Evolutionary conservation across 305 asterid species (phyloP).

Genomic region (Solanum chacoense): DNA sequence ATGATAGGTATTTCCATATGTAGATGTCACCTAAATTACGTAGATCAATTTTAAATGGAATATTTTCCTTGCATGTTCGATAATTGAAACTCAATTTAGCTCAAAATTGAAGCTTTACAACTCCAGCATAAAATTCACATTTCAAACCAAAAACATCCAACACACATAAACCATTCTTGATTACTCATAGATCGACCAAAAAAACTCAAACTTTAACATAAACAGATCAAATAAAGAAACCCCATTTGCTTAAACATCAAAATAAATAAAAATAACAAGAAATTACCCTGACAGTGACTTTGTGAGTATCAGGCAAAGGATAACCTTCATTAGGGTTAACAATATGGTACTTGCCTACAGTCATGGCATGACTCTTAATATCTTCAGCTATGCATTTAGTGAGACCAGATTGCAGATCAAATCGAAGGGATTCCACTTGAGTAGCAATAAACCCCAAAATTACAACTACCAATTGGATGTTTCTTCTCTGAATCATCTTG

Average conservation of each 20-base stretch:
- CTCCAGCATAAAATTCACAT: background rate
- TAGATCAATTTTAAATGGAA: background rate
- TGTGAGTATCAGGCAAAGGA: constrained; percentile 88
- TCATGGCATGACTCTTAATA: constrained; percentile 76
- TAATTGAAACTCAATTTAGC: background rate
- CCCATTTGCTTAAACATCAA: background rate
- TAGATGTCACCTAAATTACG: constrained; percentile 67
- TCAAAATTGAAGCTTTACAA: background rate
- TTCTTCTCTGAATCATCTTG: background rate
- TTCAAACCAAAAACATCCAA: background rate
- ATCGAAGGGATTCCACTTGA: constrained; percentile 56
- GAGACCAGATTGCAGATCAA: constrained; percentile 76
- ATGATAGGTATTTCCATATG: constrained; percentile 75
- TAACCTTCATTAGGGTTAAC: constrained; percentile 70
- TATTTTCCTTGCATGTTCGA: background rate
- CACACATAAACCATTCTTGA: background rate
- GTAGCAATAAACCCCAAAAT: constrained; percentile 31
- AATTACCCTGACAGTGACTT: constrained; percentile 66
- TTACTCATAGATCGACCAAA: background rate
- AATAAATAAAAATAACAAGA: background rate
- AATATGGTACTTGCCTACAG: constrained; percentile 82
- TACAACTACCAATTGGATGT: constrained; percentile 7
- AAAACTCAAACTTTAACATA: background rate
- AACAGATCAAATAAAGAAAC: background rate
- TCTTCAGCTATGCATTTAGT: constrained; percentile 94